Base-by-base conservation (phyloP, 345 rosid genomes). In the Tarenaya hassleriana region DNA sequence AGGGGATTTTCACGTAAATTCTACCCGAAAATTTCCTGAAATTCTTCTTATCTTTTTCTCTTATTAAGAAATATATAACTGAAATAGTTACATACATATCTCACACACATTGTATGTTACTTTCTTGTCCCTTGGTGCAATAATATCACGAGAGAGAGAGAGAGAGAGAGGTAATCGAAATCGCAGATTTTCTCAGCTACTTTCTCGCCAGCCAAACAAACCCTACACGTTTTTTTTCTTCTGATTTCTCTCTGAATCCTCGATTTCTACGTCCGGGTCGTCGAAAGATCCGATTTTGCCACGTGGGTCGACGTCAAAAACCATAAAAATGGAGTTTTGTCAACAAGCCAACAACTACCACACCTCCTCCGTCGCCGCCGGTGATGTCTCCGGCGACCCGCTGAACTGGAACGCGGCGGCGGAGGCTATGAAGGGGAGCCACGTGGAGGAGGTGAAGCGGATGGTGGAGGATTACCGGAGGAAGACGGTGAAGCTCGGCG, bases 361-460 rank as follows among this genome's bases (percentile, higher is more conserved):
- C 29, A 5, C 29, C 29, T n/a, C n/a, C n/a, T n/a, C n/a, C n/a
- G n/a, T n/a, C n/a, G n/a, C n/a, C n/a, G n/a, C n/a, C n/a, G n/a
- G n/a, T n/a, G n/a, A n/a, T n/a, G 29, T 24, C 2, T 2, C 29
- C 29, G 29, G 3, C 29, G 29, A 24, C 29, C 29, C 29, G 29
- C 54, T 82, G 64, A 75, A 67, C 56, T 79, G 86, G 90, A 69
- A 55, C 1, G 7, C 16, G 1, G 78, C 81, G 0, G 83, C 86
- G 9, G 79, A 79, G 62, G 64, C 83, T 27, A 13, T 82, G 50
- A 71, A 58, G 50, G 86, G 90, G 1, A 79, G 86, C 66, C 86
- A 82, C 62, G 71, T 79, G 0, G 83, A 79, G 7, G 86, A 82
- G 50, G 86, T 82, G 35, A 79, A 59, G 7, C 47, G 70, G 11